Conservation (phyloP, 805 yeast genomes). For the Wickerhamiella domercqiae region DNA sequence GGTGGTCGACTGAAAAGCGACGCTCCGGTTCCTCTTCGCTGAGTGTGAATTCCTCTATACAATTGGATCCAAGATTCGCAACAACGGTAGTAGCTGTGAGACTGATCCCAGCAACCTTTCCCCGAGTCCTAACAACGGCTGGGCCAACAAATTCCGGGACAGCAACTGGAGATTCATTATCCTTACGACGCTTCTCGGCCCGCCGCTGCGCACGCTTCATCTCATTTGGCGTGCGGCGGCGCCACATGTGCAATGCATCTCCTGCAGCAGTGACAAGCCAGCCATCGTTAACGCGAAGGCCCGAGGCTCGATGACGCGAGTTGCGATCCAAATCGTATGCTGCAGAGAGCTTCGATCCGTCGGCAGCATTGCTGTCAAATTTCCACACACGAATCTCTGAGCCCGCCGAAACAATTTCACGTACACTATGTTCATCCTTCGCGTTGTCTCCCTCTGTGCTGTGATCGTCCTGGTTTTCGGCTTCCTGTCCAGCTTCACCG, state of each 20-base stretch:
- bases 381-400: constrained; percentile 76
- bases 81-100: constrained; percentile 40
- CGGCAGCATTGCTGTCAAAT: constrained; percentile 39
- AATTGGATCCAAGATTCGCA: constrained; percentile 54
- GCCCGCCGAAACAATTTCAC: too few relatives aligned
- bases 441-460: too few relatives aligned
- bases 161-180: constrained; percentile 39
- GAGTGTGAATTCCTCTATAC: constrained; percentile 52
- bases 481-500: too few relatives aligned
- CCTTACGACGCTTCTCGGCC: constrained; percentile 55
- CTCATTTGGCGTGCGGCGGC: constrained; percentile 64
- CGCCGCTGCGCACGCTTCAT: constrained; percentile 59
- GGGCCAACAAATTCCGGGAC: constrained; percentile 45
- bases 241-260: constrained; percentile 69
- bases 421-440: too few relatives aligned
- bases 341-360: constrained; percentile 38
- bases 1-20: constrained; percentile 46
- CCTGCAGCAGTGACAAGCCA: constrained; percentile 37
- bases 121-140: constrained; percentile 40
- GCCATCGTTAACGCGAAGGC: constrained; percentile 3
- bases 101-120: constrained; percentile 19
- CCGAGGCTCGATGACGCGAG: constrained; percentile 16
- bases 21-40: constrained; percentile 18
- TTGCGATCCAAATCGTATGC: constrained; percentile 59
- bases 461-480: too few relatives aligned